These are phyloP conservation scores for Aaosphaeria pasadenensis DNA, from an alignment of 2,329 filamentous ascomycete genomes.

Conservation along the genomic window DNA sequence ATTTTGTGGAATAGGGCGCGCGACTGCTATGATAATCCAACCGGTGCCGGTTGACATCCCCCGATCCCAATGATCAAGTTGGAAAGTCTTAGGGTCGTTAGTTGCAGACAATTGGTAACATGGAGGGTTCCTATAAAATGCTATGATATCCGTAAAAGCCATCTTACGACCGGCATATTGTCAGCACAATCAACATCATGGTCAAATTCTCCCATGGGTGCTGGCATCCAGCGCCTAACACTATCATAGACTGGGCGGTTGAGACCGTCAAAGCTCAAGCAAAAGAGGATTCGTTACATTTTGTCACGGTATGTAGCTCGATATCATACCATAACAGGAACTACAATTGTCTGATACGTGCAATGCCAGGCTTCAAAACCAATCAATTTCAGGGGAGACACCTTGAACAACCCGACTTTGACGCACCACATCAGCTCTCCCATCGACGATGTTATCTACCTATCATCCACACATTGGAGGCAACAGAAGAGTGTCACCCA, in stretches of 20 bases:
- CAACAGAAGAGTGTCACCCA: slow-evolving; percentile 8
- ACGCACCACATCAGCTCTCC: slow-evolving; percentile 10
- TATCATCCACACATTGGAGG: slow-evolving; percentile 9
- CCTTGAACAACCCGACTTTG: slow-evolving; percentile 9
- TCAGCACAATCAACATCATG: slow-evolving; percentile 1
- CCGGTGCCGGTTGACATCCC: no score
- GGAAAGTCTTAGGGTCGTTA: no score
- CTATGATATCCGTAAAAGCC: no score
- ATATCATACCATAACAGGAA: no score
- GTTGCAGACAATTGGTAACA: no score
- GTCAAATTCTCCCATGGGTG: slow-evolving; percentile 13
- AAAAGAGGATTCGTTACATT: slow-evolving; percentile 8
- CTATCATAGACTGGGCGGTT: slow-evolving; percentile 10
- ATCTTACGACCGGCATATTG: no score
- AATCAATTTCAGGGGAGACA: slow-evolving; percentile 9
- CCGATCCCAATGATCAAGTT: no score
- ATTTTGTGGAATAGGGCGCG: no score
- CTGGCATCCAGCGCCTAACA: slow-evolving; percentile 9
- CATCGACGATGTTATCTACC: slow-evolving; percentile 9
- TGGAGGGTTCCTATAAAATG: no score
- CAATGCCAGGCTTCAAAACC: slow-evolving; percentile 7
- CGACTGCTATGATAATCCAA: no score
- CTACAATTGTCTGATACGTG: no score
- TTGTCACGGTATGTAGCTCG: slow-evolving; percentile 6
- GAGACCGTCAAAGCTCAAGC: slow-evolving; percentile 8